Conservation (phyloP, 1,139 yeast species). For the Lizanozyma gosingica region DNA sequence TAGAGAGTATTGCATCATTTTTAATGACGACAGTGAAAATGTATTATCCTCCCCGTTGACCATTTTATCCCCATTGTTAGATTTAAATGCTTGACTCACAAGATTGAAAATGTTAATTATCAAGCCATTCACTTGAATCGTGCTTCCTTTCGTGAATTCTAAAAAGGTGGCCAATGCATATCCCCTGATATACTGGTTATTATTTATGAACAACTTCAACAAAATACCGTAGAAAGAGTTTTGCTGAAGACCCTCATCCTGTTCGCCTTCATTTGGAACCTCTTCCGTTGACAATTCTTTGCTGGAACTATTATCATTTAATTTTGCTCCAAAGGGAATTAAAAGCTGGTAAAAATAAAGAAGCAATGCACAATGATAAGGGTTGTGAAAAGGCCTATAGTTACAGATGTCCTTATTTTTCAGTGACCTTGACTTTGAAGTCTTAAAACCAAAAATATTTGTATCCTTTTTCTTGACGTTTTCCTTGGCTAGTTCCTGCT, state of each 20-base stretch:
- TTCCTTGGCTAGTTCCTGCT: not conserved
- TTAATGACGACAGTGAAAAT: conserved; percentile 14
- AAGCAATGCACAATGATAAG: conserved; percentile 26
- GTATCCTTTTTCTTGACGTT: conserved; percentile 18
- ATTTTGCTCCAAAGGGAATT: conserved; percentile 31
- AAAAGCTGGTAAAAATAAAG: conserved; percentile 23
- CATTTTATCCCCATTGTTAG: conserved; percentile 10
- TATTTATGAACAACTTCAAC: conserved; percentile 25
- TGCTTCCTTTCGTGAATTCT: conserved; percentile 21
- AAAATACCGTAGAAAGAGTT: conserved; percentile 13
- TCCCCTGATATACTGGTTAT: conserved; percentile 26
- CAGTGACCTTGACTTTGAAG: conserved; percentile 6
- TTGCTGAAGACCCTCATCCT: conserved; percentile 2
- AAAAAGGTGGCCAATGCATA: conserved; percentile 27
- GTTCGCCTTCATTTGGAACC: too few species aligned
- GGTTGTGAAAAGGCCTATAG: conserved; percentile 24
- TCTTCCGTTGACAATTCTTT: conserved; percentile 5
- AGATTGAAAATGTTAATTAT: conserved; percentile 24
- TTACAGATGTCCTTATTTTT: conserved; percentile 3
- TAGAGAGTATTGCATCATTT: conserved; percentile 26
- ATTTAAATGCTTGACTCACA: conserved; percentile 26
- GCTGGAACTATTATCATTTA: conserved; percentile 8
- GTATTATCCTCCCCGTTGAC: conserved; percentile 16
- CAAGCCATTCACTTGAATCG: conserved; percentile 29
- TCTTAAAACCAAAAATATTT: conserved; percentile 20